Evolutionary conservation across 1,139 yeast species (phyloP), one percentile per base, ranked within the genome.

Genomic region (Groenewaldozyma sp.): DNA sequence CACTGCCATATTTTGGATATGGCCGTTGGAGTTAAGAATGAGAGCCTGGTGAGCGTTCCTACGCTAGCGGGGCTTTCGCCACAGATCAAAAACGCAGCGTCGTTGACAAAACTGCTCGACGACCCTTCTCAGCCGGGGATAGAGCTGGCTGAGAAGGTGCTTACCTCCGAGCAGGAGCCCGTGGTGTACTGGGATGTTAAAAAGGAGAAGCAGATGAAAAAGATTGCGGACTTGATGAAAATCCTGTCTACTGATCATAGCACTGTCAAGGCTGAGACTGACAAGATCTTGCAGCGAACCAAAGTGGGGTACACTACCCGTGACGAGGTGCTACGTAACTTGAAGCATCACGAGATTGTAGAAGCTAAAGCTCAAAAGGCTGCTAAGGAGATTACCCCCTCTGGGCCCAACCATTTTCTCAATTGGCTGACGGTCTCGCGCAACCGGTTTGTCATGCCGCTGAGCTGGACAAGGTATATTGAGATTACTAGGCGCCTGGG

Each of bases 1-100:
- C 65, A 68, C 45, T 86, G 96, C 52, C 82, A 80, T 51, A 70
- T 88, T 3, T 70, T 86, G 0, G 95, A 88, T 55, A 76, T 88
- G 58, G 86, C 78, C 6, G 65, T 70, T 0, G 87, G 87, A 1
- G 33, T 18, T 6, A 29, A 29, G 17, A 18, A 29, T 18, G 33
- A 29, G 9, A 29, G 17, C 13, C 67, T 82, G 5, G 70, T 71
- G 17, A 69, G 84, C 0, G 70, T 75, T 1, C 84, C 94, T 0
- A 69, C 77, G 0, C 59, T 86, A 16, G 67, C 69, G 31, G 82
- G 78, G 0, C 58, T 66, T n/a, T 58, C 72, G 2, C 59, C 65
- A 22, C 11, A 18, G 5, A 22, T 32, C 27, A 32, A 22, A n/a
- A 32, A 35, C 16, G 28, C 24, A 9, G 16, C 14, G 3, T 11